Conservation (phyloP, 768 basidiomycete species). For the Tylopilus rubrobrunneus region DNA sequence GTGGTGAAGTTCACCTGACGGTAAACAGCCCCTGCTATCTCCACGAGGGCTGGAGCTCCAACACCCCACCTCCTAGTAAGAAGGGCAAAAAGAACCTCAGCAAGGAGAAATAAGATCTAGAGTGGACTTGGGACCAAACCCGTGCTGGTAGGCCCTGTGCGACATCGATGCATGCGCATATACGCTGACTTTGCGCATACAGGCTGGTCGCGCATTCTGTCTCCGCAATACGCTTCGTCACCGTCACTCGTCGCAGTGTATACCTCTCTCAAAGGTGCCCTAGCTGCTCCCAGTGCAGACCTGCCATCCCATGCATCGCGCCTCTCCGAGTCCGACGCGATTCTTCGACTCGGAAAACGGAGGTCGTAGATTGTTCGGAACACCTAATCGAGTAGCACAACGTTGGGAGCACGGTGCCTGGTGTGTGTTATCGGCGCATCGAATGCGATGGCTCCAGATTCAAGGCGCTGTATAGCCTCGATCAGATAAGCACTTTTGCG, state of each 20-base stretch:
- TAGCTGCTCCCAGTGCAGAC: slow-evolving; percentile 9
- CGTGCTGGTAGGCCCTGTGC: slow-evolving; percentile 10
- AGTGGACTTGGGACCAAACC: slow-evolving; percentile 22
- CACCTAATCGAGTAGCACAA: too few relatives aligned
- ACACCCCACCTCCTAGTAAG: slow-evolving; percentile 26
- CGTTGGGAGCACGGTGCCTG: too few relatives aligned
- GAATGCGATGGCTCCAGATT: too few relatives aligned
- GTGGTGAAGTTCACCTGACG: too few relatives aligned
- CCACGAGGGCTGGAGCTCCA: too few relatives aligned
- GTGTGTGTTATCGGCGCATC: too few relatives aligned
- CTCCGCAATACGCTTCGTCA: slow-evolving; percentile 17
- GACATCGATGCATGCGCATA: background rate
- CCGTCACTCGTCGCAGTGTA: slow-evolving; percentile 24
- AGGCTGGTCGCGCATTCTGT: slow-evolving; percentile 22
- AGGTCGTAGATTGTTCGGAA: too few relatives aligned
- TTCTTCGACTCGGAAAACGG: background rate
- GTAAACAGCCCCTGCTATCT: too few relatives aligned
- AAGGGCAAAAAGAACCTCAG: slow-evolving; percentile 21
- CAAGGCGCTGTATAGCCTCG: too few relatives aligned
- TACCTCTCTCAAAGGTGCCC: slow-evolving; percentile 18
- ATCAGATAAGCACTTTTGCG: too few relatives aligned
- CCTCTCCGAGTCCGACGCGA: slow-evolving; percentile 14
- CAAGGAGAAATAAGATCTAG: slow-evolving; percentile 14
- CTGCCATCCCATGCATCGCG: slow-evolving; percentile 2
- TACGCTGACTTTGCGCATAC: background rate